Base-by-base conservation (phyloP, 306 rosid genomes). In the Citrullus amarus region DNA sequence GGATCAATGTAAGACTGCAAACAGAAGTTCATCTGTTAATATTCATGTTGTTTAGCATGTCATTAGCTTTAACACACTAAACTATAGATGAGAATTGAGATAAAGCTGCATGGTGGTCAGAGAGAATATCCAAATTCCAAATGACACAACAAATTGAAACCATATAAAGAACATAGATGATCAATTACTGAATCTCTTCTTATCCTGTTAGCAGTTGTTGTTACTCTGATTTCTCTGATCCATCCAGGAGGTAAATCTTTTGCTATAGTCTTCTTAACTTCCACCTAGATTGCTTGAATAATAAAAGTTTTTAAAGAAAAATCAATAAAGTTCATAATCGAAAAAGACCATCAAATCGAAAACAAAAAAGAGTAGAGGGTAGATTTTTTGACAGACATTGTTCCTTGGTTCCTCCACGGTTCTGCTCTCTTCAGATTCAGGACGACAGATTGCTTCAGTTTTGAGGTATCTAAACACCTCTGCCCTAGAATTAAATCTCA, bases 1-100 rank as follows among this genome's bases (percentile, higher is more conserved):
- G 97, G 97, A 85, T 88, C 91, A 73, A 78, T 90, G 84, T 92
- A 90, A 59, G 55, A 84, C 95, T 92, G 90, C 85, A 80, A 41
- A 77, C 32, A 82, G n/a, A 71, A 71, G 78, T 55, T 48, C 66
- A 57, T 51, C 38, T 9, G 22, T 71, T 36, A 79, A 58, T 79
- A 79, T 68, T 68, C 60, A 18, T 9, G 34, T 16, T 50, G 28
- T n/a, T 43, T 34, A 11, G 57, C 11, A 74, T 53, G 48, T 18
- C 63, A 34, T 63, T 9, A 34, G 11, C 30, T 74, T 34, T 17
- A 17, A 48, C 12, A 32, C 30, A 32, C 48, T 32, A 32, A 74
- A 50, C 32, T 9, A 54, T 18, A 8, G 32, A 74, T 9, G 43
- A 53, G 28, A 25, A 25, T 25, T 25, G 28, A 25, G 44, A 34